Evolutionary conservation across 208 protist species (phyloP), one percentile per base, ranked within the genome.

Genomic region (Trypanosoma boissoni): DNA sequence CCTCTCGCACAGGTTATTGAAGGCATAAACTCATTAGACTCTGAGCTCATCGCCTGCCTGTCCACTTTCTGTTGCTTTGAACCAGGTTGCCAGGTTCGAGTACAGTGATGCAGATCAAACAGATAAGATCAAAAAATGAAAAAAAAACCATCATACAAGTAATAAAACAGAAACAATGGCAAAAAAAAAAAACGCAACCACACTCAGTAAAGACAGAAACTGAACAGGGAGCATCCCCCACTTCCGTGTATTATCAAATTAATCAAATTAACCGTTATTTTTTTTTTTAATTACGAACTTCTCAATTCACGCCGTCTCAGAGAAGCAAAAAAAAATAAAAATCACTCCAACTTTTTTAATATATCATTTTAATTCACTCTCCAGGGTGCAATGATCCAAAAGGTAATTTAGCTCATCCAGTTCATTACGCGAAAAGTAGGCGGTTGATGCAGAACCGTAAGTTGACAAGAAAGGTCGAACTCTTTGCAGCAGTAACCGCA

Each of bases 391-490:
- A 43, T 32, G 28, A 3, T 36, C 26, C n/a, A 54, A 49, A 7
- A 64, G 31, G 9, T n/a, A 24, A 28, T 34, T 49, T 29, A 64
- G 43, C 12, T 64, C n/a, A 24, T 32, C 16, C 2, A 74, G 32
- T 29, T 68, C 68, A 9, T 65, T 52, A 1, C 12, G 43, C n/a
- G 43, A 50, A 36, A 66, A 68, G 9, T 45, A 62, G 5, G 23
- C 24, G 14, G 68, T 24, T 18, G 48, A 52, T 3, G n/a, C 39
- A 27, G 29, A 10, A 18, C 68, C 46, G 31, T 68, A 61, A 0
- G 39, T 26, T 31, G 46, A 24, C 34, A 68, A 31, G n/a, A 74
- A 53, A 18, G 60, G 62, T 12, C 36, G 34, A 42, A 75, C 56
- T 36, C 21, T 28, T n/a, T 46, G 26, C 20, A 74, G 60, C 2